Evolutionary conservation across 2,329 filamentous ascomycete genomes (phyloP).

Genomic region (Sporothrix sp.): DNA sequence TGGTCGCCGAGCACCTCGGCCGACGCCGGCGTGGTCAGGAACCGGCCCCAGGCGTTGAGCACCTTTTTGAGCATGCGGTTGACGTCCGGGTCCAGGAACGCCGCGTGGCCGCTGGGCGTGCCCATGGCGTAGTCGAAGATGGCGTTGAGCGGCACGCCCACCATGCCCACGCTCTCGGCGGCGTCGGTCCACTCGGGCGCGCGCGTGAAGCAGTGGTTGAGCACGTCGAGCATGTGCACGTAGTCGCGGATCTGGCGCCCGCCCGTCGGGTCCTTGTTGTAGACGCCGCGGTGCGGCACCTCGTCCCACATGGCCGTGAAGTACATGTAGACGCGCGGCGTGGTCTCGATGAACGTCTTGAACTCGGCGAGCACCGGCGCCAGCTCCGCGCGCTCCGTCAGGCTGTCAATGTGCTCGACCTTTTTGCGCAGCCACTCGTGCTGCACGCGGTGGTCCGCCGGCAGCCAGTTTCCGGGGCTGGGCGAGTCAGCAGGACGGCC

Average conservation of each 20-base stretch:
- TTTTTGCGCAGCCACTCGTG: constrained; percentile 51
- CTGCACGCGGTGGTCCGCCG: constrained; percentile 52
- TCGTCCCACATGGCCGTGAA: constrained; percentile 60
- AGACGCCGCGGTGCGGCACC: constrained; percentile 50
- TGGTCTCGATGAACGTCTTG: constrained; percentile 53
- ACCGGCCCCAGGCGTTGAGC: constrained; percentile 49
- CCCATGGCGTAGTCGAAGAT: constrained; percentile 49
- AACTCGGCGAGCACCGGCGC: constrained; percentile 56
- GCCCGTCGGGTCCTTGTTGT: constrained; percentile 52
- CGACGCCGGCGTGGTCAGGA: constrained; percentile 42
- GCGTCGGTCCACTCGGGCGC: constrained; percentile 45
- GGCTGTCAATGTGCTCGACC: constrained; percentile 44
- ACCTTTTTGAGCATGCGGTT: constrained; percentile 45
- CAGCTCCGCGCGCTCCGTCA: constrained; percentile 36
- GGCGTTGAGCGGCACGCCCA: constrained; percentile 44
- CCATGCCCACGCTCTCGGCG: constrained; percentile 41
- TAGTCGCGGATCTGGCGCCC: constrained; percentile 55
- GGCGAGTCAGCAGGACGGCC: background rate
- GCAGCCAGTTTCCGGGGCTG: constrained; percentile 52
- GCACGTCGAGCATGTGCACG: constrained; percentile 52
- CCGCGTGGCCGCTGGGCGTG: constrained; percentile 43
- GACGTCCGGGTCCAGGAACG: constrained; percentile 46
- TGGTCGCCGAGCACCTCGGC: constrained; percentile 38
- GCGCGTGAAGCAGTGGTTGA: constrained; percentile 49
- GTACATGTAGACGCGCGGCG: constrained; percentile 56